These are phyloP conservation scores for Tricholoma sp. DNA, from an alignment of 768 basidiomycete genomes.

Conservation along the genomic window DNA sequence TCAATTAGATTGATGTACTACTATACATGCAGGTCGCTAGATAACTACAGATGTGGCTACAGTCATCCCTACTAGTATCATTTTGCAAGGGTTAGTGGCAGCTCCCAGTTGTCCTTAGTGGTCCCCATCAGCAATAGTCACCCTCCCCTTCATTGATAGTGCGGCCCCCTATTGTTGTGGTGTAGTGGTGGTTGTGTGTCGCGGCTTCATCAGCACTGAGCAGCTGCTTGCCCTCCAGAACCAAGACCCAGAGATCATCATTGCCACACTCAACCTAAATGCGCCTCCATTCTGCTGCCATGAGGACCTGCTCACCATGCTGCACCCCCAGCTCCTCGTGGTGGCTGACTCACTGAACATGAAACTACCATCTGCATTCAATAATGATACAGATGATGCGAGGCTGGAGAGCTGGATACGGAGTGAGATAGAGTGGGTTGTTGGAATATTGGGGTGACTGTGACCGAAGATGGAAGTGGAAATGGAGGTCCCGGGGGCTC, in stretches of 20 bases:
- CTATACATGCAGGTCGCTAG: background rate
- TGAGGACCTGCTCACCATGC: slow-evolving; percentile 65
- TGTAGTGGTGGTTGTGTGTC: too few relatives aligned
- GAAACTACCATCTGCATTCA: slow-evolving; percentile 46
- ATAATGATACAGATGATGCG: slow-evolving; percentile 39
- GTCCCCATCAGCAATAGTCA: too few relatives aligned
- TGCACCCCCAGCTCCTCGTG: slow-evolving; percentile 42
- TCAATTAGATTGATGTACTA: background rate
- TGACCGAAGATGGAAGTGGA: background rate
- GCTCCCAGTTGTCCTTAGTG: background rate
- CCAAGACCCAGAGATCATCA: slow-evolving; percentile 48
- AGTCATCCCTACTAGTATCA: background rate
- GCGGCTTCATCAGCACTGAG: too few relatives aligned
- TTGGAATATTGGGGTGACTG: slow-evolving; percentile 41
- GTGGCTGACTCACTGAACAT: slow-evolving; percentile 54
- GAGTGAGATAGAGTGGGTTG: slow-evolving; percentile 51
- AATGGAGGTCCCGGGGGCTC: slow-evolving; percentile 30
- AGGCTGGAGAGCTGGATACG: slow-evolving; percentile 43
- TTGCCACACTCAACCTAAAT: slow-evolving; percentile 55
- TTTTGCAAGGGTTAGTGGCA: background rate
- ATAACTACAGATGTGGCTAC: background rate
- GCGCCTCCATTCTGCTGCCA: slow-evolving; percentile 67
- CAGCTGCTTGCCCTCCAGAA: slow-evolving; percentile 65
- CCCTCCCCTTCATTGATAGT: too few relatives aligned
- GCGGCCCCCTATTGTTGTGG: too few relatives aligned